Percentiles rank a stretch among this genome's conserved stretches.
Evolutionary conservation across 306 rosid genomes (phyloP).

Genomic region (Prunus mongolica): DNA sequence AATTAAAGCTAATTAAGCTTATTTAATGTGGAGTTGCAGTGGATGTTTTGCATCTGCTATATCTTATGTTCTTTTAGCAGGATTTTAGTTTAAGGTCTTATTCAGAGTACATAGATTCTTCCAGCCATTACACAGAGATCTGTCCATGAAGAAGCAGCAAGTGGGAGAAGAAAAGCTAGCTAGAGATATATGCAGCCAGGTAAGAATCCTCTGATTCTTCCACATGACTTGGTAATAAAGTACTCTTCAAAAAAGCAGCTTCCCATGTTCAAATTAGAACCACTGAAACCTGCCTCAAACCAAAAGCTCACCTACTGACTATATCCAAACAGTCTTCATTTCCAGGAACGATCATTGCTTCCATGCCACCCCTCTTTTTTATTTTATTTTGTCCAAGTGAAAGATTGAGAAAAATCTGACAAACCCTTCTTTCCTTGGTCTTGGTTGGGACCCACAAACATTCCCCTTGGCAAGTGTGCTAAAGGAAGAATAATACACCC

Average conservation of each 20-base stretch:
- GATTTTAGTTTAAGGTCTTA: slow-evolving; percentile 3
- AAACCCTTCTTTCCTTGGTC: slow-evolving; percentile 26
- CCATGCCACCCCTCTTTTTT: slow-evolving; percentile 22
- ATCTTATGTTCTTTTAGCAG: background rate
- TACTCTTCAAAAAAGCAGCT: background rate
- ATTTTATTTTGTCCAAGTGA: slow-evolving; percentile 7
- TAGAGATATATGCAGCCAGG: background rate
- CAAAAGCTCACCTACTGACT: slow-evolving; percentile 22
- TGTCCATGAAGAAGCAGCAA: background rate
- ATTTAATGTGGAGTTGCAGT: background rate
- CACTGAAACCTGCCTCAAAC: background rate
- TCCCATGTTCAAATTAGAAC: background rate
- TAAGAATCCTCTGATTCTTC: background rate
- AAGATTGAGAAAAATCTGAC: slow-evolving; percentile 39
- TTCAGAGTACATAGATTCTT: slow-evolving; percentile 4
- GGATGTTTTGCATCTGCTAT: background rate
- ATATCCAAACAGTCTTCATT: slow-evolving; percentile 22
- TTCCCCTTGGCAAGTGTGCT: slow-evolving; percentile 65
- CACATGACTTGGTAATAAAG: background rate
- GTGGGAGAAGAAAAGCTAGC: background rate
- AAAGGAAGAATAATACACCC: slow-evolving; percentile 46
- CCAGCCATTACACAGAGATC: slow-evolving; percentile 11
- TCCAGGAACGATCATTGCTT: slow-evolving; percentile 40
- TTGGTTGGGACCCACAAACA: slow-evolving; percentile 45
- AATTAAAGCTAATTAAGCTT: too few relatives aligned